Evolutionary conservation across 805 yeast genomes (phyloP), one percentile per base, ranked within the genome.

Genomic region (Sugiyamaella chiloensis): DNA sequence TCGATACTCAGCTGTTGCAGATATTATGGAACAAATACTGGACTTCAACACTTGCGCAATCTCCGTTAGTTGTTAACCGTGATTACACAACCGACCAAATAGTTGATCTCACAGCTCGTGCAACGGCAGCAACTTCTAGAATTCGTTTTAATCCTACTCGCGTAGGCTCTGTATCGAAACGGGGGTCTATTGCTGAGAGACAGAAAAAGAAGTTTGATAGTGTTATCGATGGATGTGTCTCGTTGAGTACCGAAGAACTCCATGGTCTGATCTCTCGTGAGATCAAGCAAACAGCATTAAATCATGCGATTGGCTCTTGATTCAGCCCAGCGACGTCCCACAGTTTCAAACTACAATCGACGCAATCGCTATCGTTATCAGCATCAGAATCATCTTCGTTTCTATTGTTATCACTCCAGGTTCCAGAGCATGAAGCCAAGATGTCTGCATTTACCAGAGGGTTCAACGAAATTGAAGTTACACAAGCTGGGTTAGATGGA

Each of bases 1-100:
- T 69, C 4, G 93, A 86, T 57, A 65, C 66, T 19, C 62, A 66
- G 34, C 59, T 83, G 17, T 56, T 80, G 19, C 64, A 70, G 34
- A 55, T 69, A 27, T 48, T 79, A 17, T 69, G 74, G 69, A 65
- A 65, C 47, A 71, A 73, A 50, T 74, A 68, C 54, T 78, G 81
- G 81, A 66, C 69, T 29, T 62, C 67, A 14, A 68, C 72, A 7
- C 54, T 76, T 12, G 57, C 68, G 4, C 62, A 59, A 45, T 58
- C 63, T 2, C 51, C 64, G 11, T 45, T 60, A 35, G 39, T 52
- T 32, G 52, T 45, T 17, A 58, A 62, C 50, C 57, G 59, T 17
- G 58, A 57, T 29, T 63, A 54, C 46, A 54, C 55, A 3, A 52
- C 62, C 14, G 57, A 51, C 24, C 62, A 60, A 39, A 55, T 65